These are phyloP conservation scores for Phytophthora melonis DNA, from an alignment of 352 stramenopile genomes.

Conservation along the genomic window DNA sequence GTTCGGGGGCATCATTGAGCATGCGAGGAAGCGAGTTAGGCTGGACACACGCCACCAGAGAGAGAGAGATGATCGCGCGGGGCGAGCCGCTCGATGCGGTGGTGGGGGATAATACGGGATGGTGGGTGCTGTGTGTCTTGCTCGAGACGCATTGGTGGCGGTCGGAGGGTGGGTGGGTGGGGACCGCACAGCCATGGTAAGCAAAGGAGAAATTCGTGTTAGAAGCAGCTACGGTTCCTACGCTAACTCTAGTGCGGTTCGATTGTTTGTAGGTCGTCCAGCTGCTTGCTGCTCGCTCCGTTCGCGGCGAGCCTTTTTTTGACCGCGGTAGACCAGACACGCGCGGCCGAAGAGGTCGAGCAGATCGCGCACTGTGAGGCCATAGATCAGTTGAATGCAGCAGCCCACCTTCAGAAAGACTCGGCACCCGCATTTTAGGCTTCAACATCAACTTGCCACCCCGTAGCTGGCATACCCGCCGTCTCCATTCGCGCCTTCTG, in stretches of 20 bases:
- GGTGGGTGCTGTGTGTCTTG: neutral
- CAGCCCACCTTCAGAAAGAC: too few relatives aligned
- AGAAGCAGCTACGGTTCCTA: neutral
- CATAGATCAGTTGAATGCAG: too few relatives aligned
- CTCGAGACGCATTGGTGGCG: neutral
- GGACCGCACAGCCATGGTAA: constrained; percentile 1
- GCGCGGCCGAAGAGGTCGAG: neutral
- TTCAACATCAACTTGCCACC: too few relatives aligned
- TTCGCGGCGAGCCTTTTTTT: constrained; percentile 4
- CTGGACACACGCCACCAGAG: too few relatives aligned
- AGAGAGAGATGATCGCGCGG: too few relatives aligned
- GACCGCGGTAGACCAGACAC: neutral
- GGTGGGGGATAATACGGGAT: neutral
- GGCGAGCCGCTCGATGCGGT: too few relatives aligned
- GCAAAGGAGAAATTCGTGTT: neutral
- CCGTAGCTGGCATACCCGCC: too few relatives aligned
- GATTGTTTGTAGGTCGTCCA: constrained; percentile 7
- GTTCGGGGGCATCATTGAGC: too few relatives aligned
- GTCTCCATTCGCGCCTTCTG: too few relatives aligned
- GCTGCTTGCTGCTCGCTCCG: neutral
- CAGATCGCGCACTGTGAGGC: neutral
- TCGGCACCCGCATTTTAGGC: too few relatives aligned
- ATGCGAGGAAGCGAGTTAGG: too few relatives aligned
- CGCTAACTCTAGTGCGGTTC: constrained; percentile 9
- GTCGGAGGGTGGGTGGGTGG: constrained; percentile 12